Percentiles rank a stretch among this genome's conserved stretches.
Conservation (phyloP, 192 early-diverging fungal genomes). For the Geranomyces michiganensis region DNA sequence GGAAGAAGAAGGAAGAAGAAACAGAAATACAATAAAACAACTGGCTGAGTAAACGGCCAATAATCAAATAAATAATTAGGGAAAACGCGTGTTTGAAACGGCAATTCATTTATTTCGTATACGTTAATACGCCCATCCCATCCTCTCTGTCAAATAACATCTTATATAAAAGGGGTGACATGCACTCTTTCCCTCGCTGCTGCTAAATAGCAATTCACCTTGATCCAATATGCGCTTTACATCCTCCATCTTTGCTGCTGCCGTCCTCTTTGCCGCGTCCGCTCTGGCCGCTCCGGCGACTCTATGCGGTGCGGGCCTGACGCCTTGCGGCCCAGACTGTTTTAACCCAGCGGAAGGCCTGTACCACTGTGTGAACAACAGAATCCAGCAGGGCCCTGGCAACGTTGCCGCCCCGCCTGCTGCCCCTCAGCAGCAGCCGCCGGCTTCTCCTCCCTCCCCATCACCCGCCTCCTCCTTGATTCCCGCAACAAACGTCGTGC, state of each 20-base stretch:
- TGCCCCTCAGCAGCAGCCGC: background rate
- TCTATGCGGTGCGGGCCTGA: conserved; percentile 3
- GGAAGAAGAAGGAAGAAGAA: too few relatives aligned
- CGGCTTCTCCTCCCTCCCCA: background rate
- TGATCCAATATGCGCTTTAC: too few relatives aligned
- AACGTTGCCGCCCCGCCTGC: background rate
- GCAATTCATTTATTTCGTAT: too few relatives aligned
- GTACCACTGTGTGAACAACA: conserved; percentile 5
- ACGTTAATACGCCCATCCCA: too few relatives aligned
- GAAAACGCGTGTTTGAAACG: too few relatives aligned
- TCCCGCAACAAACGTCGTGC: conserved; percentile 19
- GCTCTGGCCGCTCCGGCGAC: background rate
- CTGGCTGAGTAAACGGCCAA: too few relatives aligned
- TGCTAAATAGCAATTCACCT: too few relatives aligned
- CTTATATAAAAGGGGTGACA: too few relatives aligned
- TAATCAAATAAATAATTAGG: too few relatives aligned
- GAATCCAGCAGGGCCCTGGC: conserved; percentile 1
- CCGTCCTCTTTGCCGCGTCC: background rate
- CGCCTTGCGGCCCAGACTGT: conserved; percentile 4
- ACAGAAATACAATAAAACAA: too few relatives aligned
- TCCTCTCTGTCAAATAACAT: too few relatives aligned
- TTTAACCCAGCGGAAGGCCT: background rate
- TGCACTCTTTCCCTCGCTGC: too few relatives aligned
- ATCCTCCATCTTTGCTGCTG: background rate
- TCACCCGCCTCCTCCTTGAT: conserved; percentile 8